Conservation (phyloP, 352 stramenopile species). For the Aphanomyces stellatus region DNA sequence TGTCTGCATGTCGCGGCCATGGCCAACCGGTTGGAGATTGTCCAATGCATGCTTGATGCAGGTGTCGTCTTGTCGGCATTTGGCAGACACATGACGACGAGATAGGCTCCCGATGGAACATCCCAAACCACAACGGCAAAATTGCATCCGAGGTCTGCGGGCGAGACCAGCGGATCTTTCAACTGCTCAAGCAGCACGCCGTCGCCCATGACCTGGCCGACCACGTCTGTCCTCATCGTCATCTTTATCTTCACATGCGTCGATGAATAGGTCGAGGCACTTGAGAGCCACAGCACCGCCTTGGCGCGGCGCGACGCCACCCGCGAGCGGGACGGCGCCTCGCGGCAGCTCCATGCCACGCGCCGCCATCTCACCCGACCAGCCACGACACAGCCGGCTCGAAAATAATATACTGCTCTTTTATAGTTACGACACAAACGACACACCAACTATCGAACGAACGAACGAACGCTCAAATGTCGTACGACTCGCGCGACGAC, state of each 20-base stretch:
- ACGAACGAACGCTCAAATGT: constrained; percentile 20
- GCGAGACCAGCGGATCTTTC: constrained; percentile 8
- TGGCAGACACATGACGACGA: background rate
- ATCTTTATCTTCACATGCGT: background rate
- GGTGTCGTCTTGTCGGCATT: background rate
- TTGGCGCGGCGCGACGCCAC: no score
- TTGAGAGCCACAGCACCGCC: no score
- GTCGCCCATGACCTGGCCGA: background rate
- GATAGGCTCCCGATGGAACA: background rate
- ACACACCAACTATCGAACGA: background rate
- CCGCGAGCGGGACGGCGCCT: no score
- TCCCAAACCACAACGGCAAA: constrained; percentile 1
- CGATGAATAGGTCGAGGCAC: no score
- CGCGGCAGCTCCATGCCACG: no score
- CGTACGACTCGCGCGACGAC: constrained; percentile 15
- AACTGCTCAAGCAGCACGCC: background rate
- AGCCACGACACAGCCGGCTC: no score
- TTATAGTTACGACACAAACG: background rate
- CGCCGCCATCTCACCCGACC: no score
- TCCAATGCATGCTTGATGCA: background rate
- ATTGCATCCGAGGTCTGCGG: constrained; percentile 3
- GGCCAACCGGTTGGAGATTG: constrained; percentile 6
- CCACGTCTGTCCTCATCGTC: no score
- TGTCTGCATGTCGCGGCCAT: constrained; percentile 6
- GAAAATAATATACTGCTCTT: no score